phyloP scores from a whole-genome alignment of 139 green algal species.

The Desmodesmus armatus region DNA sequence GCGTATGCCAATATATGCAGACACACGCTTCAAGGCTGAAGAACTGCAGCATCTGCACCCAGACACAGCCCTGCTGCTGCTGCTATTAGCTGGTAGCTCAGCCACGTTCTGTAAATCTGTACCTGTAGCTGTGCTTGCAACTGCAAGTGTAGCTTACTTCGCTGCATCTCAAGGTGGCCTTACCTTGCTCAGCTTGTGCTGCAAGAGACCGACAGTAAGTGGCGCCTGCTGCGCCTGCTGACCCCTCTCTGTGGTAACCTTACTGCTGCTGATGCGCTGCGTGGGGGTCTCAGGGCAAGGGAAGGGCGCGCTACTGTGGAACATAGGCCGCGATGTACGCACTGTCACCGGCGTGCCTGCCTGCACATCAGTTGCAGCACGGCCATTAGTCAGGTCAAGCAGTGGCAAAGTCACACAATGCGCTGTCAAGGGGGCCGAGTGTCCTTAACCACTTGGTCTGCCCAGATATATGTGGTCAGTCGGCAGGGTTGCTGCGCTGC shows the following conservation, averaged over 20 bases:
- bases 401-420: too few species aligned
- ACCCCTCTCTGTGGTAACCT: background rate
- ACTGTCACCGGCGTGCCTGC: background rate
- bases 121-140: background rate
- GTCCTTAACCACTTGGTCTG: too few species aligned
- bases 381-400: too few species aligned
- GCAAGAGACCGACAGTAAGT: background rate
- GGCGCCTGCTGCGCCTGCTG: background rate
- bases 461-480: too few species aligned
- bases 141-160: too few species aligned
- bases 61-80: background rate
- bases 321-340: background rate
- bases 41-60: too few species aligned
- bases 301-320: slow-evolving; percentile 5
- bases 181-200: slow-evolving; percentile 28
- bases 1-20: background rate
- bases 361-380: too few species aligned
- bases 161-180: too few species aligned
- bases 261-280: too few species aligned
- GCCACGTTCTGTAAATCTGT: too few species aligned
- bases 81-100: background rate
- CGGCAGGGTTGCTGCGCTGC: too few species aligned
- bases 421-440: too few species aligned
- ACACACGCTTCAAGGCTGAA: background rate
- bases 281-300: background rate